These are phyloP conservation scores for Diplodia corticola DNA, from an alignment of 2,329 filamentous ascomycete genomes.

Conservation along the genomic window DNA sequence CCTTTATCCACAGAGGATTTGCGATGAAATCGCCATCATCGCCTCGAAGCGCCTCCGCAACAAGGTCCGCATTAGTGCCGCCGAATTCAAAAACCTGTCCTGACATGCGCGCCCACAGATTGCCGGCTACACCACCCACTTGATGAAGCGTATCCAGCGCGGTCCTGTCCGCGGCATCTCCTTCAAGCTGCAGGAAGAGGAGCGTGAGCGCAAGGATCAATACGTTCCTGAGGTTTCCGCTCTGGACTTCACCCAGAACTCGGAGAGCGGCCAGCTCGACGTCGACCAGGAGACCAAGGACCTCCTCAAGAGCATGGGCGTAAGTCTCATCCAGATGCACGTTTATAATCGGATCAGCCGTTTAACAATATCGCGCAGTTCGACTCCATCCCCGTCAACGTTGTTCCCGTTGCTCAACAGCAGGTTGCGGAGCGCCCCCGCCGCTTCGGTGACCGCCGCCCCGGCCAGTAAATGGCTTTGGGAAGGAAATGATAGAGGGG, in stretches of 20 bases:
- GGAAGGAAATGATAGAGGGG: constrained; percentile 33
- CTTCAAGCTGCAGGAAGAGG: constrained; percentile 99
- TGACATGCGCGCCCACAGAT: constrained; percentile 58
- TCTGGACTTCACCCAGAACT: constrained; percentile 95
- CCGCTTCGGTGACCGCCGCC: constrained; percentile 69
- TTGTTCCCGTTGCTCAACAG: constrained; percentile 84
- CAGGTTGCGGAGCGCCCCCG: constrained; percentile 81
- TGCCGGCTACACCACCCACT: constrained; percentile 86
- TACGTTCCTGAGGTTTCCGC: constrained; percentile 99
- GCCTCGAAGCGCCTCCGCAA: constrained; percentile 98
- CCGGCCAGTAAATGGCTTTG: constrained; percentile 29
- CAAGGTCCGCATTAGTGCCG: constrained; percentile 66
- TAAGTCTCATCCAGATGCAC: constrained; percentile 59
- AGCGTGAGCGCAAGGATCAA: constrained; percentile 99
- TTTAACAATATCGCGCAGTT: constrained; percentile 61
- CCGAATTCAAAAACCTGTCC: constrained; percentile 50
- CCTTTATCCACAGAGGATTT: constrained; percentile 62
- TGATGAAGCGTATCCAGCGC: constrained; percentile 99
- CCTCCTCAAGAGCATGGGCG: constrained; percentile 95
- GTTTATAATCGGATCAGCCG: background rate
- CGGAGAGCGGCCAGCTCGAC: constrained; percentile 89
- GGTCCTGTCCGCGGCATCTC: constrained; percentile 99
- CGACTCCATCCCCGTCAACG: constrained; percentile 96
- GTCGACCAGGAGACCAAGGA: constrained; percentile 98
- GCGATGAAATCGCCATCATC: constrained; percentile 99